Evolutionary conservation across 2,329 filamentous ascomycete genomes (phyloP).

Genomic region (Mycogone perniciosa): DNA sequence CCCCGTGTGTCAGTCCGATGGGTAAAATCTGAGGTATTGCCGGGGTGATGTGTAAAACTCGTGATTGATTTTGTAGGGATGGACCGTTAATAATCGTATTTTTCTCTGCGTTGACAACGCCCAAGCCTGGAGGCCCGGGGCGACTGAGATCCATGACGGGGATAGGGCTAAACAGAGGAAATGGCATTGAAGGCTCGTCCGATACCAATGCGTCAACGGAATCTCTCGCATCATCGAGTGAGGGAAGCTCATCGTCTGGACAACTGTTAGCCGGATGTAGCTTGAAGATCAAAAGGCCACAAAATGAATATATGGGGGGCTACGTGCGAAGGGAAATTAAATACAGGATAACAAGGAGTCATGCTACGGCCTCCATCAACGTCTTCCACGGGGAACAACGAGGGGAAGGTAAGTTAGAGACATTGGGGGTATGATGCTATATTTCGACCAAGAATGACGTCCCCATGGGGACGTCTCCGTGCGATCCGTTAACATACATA

Average conservation of each 20-base stretch:
- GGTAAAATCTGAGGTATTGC: constrained; percentile 21
- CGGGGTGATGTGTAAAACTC: constrained; percentile 20
- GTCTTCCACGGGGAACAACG: constrained; percentile 46
- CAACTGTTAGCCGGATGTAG: constrained; percentile 35
- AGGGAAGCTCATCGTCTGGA: constrained; percentile 57
- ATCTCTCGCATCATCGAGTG: constrained; percentile 53
- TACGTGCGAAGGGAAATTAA: constrained; percentile 24
- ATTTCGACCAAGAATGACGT: constrained; percentile 35
- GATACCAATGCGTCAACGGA: constrained; percentile 65
- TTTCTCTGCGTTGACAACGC: constrained; percentile 18
- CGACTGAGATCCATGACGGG: constrained; percentile 13
- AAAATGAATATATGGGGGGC: background rate
- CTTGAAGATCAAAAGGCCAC: constrained; percentile 1
- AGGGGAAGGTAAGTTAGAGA: constrained; percentile 24
- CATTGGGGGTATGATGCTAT: constrained; percentile 33
- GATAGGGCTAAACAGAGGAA: constrained; percentile 6
- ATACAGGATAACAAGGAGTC: constrained; percentile 36
- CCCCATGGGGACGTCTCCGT: constrained; percentile 25
- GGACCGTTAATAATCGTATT: constrained; percentile 17
- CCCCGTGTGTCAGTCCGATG: constrained; percentile 20
- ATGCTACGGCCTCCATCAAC: constrained; percentile 56
- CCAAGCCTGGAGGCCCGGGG: constrained; percentile 28
- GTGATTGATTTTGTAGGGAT: constrained; percentile 17
- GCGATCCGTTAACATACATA: constrained; percentile 59
- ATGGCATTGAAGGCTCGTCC: constrained; percentile 38